These are phyloP conservation scores for Uronychia setigera DNA, from an alignment of 73 alveolate genomes.

Conservation along the genomic window DNA sequence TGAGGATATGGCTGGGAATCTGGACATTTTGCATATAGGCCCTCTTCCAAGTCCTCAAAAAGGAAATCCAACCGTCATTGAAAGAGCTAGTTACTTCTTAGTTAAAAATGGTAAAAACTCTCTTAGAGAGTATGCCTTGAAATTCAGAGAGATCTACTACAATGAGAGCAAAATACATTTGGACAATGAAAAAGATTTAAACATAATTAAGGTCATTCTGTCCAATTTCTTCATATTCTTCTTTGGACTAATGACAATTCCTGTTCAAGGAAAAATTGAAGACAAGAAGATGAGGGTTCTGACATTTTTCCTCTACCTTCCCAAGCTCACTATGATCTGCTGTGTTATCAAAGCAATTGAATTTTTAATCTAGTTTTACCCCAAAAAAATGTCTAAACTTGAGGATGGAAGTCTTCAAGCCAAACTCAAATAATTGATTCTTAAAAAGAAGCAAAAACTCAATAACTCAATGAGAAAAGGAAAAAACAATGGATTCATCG, in stretches of 20 bases:
- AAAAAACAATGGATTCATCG: too few relatives aligned
- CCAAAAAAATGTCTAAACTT: not conserved
- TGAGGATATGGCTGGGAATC: not conserved
- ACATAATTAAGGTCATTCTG: not conserved
- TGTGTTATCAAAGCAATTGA: not conserved
- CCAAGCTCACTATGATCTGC: not conserved
- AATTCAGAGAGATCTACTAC: not conserved
- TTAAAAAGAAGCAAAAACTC: not conserved
- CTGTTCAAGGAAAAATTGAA: not conserved
- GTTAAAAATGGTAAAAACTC: not conserved
- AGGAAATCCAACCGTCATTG: not conserved
- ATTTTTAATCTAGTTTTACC: not conserved
- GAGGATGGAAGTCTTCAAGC: not conserved
- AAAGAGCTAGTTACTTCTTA: not conserved
- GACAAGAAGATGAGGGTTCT: not conserved
- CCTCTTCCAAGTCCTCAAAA: not conserved
- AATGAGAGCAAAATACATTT: not conserved
- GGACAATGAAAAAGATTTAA: not conserved
- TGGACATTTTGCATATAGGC: not conserved
- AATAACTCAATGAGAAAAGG: too few relatives aligned
- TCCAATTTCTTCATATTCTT: not conserved
- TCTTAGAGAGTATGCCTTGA: not conserved
- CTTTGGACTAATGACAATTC: not conserved
- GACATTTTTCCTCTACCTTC: not conserved
- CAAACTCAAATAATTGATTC: not conserved